These are phyloP conservation scores for Neopestalotiopsis sp. DNA, from an alignment of 2,329 filamentous ascomycete genomes.

Conservation along the genomic window DNA sequence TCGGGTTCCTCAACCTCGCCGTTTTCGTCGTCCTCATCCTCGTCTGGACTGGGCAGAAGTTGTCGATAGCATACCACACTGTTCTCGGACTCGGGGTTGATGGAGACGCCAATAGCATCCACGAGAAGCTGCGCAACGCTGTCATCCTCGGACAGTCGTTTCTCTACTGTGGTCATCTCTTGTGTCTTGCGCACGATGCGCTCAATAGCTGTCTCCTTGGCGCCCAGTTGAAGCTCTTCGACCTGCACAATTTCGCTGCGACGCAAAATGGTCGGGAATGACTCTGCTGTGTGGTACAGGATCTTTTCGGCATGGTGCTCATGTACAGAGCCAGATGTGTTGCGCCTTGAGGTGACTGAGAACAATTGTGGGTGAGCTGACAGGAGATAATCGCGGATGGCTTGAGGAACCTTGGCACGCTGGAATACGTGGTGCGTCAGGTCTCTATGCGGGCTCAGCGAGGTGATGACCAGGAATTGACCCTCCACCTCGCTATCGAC, in stretches of 20 bases:
- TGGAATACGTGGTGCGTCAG: constrained; percentile 84
- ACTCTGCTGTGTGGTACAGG: constrained; percentile 80
- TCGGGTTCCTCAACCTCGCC: constrained; percentile 48
- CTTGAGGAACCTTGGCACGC: constrained; percentile 80
- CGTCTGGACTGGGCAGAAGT: constrained; percentile 64
- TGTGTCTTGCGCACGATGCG: constrained; percentile 89
- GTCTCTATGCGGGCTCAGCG: constrained; percentile 83
- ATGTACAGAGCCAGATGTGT: constrained; percentile 69
- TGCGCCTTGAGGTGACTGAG: constrained; percentile 75
- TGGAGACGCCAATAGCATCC: constrained; percentile 77
- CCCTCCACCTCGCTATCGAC: constrained; percentile 83
- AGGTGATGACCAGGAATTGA: constrained; percentile 84
- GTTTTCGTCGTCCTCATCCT: constrained; percentile 45
- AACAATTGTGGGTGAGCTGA: constrained; percentile 80
- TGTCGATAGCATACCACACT: constrained; percentile 80
- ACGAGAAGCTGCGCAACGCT: constrained; percentile 71
- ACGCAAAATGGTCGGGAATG: constrained; percentile 89
- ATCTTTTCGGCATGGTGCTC: constrained; percentile 85
- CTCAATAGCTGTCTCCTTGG: constrained; percentile 88
- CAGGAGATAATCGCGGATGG: constrained; percentile 85
- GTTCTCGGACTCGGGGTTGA: constrained; percentile 75
- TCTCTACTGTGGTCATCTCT: constrained; percentile 79
- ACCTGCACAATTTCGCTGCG: constrained; percentile 81
- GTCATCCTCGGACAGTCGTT: constrained; percentile 74
- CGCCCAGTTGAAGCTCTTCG: constrained; percentile 69